phyloP scores from a whole-genome alignment of 1,139 yeast genomes.

The Blastobotrys serpentis region DNA sequence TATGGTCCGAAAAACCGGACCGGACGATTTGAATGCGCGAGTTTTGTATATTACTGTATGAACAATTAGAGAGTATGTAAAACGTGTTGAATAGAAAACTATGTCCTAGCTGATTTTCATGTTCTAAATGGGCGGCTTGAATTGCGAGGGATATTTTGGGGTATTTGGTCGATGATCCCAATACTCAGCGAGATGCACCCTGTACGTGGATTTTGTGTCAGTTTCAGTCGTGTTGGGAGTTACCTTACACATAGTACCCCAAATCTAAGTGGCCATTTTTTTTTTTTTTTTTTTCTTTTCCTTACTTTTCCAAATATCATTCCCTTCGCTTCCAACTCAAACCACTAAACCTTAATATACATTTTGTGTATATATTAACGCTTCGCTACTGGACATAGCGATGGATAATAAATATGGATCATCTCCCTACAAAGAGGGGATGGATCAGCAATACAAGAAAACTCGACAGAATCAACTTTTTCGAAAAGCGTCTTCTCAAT shows the following conservation, averaged over 20 bases:
- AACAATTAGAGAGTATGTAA: too few relatives aligned
- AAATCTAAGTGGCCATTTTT: neutral
- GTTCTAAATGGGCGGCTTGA: too few relatives aligned
- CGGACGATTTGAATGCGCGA: too few relatives aligned
- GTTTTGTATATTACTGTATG: too few relatives aligned
- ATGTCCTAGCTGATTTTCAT: too few relatives aligned
- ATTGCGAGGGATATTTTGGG: too few relatives aligned
- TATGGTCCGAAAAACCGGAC: too few relatives aligned
- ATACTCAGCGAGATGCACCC: too few relatives aligned
- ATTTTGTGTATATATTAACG: neutral
- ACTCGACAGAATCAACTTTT: slow-evolving; percentile 2
- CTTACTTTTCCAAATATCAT: neutral
- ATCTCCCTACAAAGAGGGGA: slow-evolving; percentile 2
- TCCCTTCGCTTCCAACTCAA: neutral
- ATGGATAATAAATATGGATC: slow-evolving; percentile 1
- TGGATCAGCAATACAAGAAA: slow-evolving; percentile 2
- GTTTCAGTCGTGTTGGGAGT: slow-evolving; percentile 4
- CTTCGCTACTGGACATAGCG: neutral
- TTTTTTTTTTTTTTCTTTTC: slow-evolving; percentile 1
- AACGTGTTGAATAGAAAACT: too few relatives aligned
- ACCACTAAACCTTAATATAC: neutral
- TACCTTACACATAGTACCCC: neutral
- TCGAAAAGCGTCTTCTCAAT: slow-evolving; percentile 7
- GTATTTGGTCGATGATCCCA: too few relatives aligned
- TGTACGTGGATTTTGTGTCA: slow-evolving; percentile 1